These are phyloP conservation scores for Allantophomopsis cytisporea DNA, from an alignment of 2,329 filamentous ascomycete species.

Conservation along the genomic window DNA sequence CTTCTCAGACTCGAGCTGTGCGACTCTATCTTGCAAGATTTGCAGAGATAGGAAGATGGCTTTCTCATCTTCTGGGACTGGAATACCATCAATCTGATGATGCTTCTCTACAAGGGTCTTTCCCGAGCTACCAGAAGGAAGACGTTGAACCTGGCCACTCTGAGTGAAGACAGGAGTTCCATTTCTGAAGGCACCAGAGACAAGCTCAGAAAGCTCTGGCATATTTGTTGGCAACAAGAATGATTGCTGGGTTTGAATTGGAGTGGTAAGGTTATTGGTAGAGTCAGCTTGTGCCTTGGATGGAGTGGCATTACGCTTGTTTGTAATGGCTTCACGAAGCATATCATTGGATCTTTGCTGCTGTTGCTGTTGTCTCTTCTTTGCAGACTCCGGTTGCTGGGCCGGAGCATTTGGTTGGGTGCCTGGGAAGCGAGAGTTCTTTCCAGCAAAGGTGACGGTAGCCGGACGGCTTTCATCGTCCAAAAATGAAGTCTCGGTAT, in stretches of 20 bases:
- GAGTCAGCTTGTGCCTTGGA: conserved; percentile 7
- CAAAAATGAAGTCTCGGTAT: conserved; percentile 35
- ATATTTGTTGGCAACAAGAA: conserved; percentile 43
- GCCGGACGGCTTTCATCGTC: conserved; percentile 31
- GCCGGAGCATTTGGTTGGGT: too few relatives aligned
- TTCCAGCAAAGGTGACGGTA: conserved; percentile 23
- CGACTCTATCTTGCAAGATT: conserved; percentile 40
- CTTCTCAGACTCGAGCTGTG: conserved; percentile 39
- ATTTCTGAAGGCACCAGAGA: conserved; percentile 31
- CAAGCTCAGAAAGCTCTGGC: conserved; percentile 45
- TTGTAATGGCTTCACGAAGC: conserved; percentile 1
- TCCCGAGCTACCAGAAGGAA: conserved; percentile 28
- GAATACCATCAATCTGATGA: conserved; percentile 34
- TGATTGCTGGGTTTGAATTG: conserved; percentile 39
- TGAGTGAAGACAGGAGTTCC: conserved; percentile 30
- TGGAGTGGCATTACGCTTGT: not conserved
- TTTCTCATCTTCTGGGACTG: conserved; percentile 48
- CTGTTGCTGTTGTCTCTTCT: too few relatives aligned
- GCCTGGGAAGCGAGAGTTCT: conserved; percentile 38
- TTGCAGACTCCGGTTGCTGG: too few relatives aligned
- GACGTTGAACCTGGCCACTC: conserved; percentile 33
- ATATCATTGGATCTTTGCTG: not conserved
- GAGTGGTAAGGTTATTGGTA: conserved; percentile 20
- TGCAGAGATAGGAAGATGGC: conserved; percentile 46
- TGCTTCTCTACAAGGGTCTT: conserved; percentile 22